Percentiles rank a stretch among this genome's conserved stretches.
These are phyloP conservation scores for Ceratobasidium sp. DNA, from an alignment of 1,284 basidiomycete genomes.

Conservation along the genomic window DNA sequence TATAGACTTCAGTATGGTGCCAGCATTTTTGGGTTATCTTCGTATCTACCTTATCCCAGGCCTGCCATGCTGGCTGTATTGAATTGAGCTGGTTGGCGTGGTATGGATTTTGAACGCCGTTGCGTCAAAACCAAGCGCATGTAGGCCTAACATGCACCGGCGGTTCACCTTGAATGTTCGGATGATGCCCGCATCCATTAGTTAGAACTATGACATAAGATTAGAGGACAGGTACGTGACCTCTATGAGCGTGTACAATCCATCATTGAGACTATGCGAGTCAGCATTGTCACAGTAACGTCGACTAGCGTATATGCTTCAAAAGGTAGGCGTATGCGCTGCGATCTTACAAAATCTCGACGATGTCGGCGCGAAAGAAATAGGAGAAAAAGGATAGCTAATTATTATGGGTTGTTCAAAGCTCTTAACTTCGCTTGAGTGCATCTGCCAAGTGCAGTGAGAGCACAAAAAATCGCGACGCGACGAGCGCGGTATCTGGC, in stretches of 20 bases:
- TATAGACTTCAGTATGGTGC: constrained; percentile 47
- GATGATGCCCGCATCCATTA: too few species aligned
- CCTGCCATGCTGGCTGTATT: constrained; percentile 48
- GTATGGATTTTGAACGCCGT: constrained; percentile 50
- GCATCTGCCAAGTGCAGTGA: neutral
- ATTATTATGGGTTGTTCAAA: neutral
- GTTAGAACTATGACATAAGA: too few species aligned
- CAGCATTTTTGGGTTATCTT: constrained; percentile 51
- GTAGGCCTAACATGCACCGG: too few species aligned
- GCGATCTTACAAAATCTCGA: neutral
- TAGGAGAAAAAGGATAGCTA: neutral
- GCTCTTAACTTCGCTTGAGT: neutral
- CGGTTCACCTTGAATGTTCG: too few species aligned
- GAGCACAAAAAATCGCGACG: neutral
- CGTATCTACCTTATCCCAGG: constrained; percentile 48
- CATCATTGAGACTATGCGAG: too few species aligned
- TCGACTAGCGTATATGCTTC: neutral
- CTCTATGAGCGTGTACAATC: too few species aligned
- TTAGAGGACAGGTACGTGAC: too few species aligned
- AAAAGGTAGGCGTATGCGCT: neutral
- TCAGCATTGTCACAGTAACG: too few species aligned
- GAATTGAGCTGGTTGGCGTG: constrained; percentile 50
- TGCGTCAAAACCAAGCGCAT: constrained; percentile 50
- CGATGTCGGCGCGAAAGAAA: neutral
- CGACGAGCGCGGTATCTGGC: neutral